A percentile compares a stretch with the other conserved stretches of the same genome.
These are phyloP conservation scores for Pisolithus marmoratus DNA, from an alignment of 768 basidiomycete species.

Conservation along the genomic window DNA sequence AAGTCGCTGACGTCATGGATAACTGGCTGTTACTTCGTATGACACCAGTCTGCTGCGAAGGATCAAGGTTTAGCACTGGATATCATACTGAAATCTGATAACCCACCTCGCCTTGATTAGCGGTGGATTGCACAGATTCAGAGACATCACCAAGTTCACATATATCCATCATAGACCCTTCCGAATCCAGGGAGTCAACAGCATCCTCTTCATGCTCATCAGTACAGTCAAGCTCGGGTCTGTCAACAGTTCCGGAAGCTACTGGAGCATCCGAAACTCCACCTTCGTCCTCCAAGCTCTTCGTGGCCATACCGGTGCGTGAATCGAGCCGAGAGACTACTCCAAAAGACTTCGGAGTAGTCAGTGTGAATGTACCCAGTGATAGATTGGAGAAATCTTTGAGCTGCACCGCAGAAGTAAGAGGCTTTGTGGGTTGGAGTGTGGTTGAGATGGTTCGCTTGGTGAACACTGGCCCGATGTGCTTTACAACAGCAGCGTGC, in stretches of 20 bases:
- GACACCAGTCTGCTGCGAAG: slow-evolving; percentile 12
- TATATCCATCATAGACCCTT: slow-evolving; percentile 25
- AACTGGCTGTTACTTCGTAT: slow-evolving; percentile 48
- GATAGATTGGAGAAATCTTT: slow-evolving; percentile 35
- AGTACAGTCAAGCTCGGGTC: slow-evolving; percentile 6
- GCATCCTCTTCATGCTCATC: slow-evolving; percentile 6
- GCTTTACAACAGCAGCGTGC: slow-evolving; percentile 24
- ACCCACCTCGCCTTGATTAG: slow-evolving; percentile 40
- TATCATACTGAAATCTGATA: background rate
- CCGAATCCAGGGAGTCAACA: slow-evolving; percentile 32
- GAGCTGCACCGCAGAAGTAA: slow-evolving; percentile 1
- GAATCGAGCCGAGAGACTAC: slow-evolving; percentile 32
- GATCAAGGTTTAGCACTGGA: slow-evolving; percentile 5
- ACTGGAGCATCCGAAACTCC: background rate
- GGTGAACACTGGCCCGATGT: slow-evolving; percentile 51
- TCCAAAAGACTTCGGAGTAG: slow-evolving; percentile 41
- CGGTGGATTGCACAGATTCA: slow-evolving; percentile 32
- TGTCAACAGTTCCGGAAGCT: slow-evolving; percentile 2
- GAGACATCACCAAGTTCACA: slow-evolving; percentile 36
- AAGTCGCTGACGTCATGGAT: slow-evolving; percentile 43
- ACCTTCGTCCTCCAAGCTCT: background rate
- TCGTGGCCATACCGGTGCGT: slow-evolving; percentile 10
- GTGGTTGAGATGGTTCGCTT: slow-evolving; percentile 36
- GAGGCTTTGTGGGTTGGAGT: slow-evolving; percentile 18
- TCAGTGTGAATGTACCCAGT: slow-evolving; percentile 36